A percentile compares a stretch with the other conserved stretches of the same genome.
phyloP scores from a whole-genome alignment of 2,329 filamentous ascomycete genomes.

The Diaporthe eres region DNA sequence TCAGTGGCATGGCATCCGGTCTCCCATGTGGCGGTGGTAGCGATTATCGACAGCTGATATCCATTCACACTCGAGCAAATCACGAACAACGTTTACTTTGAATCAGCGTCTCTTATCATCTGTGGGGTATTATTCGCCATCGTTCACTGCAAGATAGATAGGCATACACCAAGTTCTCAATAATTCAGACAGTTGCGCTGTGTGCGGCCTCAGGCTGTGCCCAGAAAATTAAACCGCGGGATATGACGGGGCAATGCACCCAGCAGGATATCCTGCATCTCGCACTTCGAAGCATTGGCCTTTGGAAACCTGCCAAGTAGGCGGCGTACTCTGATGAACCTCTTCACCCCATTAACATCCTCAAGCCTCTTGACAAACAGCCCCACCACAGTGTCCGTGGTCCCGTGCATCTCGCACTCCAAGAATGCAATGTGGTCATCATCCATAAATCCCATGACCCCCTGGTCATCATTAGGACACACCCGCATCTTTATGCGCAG shows the following conservation, averaged over 20 bases:
- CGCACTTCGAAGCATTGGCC: not conserved
- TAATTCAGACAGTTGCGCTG: not conserved
- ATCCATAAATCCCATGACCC: constrained; percentile 33
- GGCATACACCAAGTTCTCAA: no score
- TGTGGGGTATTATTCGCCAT: no score
- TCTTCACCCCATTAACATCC: constrained; percentile 27
- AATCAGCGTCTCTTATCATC: no score
- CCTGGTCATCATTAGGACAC: constrained; percentile 25
- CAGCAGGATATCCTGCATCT: constrained; percentile 28
- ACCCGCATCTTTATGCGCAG: constrained; percentile 38
- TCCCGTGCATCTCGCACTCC: constrained; percentile 36
- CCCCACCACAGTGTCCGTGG: constrained; percentile 24
- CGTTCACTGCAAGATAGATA: no score
- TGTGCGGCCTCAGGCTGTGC: not conserved
- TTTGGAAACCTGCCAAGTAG: constrained; percentile 26
- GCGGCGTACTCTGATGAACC: constrained; percentile 25
- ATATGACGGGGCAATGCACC: constrained; percentile 28
- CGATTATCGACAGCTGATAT: no score
- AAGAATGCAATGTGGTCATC: constrained; percentile 38
- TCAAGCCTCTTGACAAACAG: constrained; percentile 35
- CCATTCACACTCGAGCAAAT: no score
- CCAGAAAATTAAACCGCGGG: constrained; percentile 25
- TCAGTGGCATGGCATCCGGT: no score
- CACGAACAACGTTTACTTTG: no score
- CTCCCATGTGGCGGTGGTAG: no score